Conservation (phyloP, 352 stramenopile genomes). For the Albugo laibachii region DNA sequence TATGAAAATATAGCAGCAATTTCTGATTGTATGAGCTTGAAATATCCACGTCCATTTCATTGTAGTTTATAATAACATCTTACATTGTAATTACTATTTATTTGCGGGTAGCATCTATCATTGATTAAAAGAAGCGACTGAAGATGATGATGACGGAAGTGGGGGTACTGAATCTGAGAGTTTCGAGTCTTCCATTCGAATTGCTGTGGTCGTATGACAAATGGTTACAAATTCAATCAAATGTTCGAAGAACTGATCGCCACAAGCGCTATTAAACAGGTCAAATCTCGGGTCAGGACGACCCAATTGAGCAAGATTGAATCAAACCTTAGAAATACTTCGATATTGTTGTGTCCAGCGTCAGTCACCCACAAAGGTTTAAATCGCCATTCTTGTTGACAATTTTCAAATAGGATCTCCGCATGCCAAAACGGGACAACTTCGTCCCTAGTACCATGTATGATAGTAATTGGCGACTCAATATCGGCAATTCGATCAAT, state of each 20-base stretch:
- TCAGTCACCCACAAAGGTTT: constrained; percentile 96
- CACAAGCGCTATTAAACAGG: constrained; percentile 12
- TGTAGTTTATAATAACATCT: too few species aligned
- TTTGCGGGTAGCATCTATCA: too few species aligned
- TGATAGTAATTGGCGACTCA: constrained; percentile 91
- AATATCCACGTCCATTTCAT: too few species aligned
- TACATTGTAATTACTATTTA: too few species aligned
- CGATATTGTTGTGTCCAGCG: constrained; percentile 97
- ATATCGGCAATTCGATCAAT: constrained; percentile 85
- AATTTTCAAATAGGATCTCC: constrained; percentile 84
- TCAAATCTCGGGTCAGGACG: constrained; percentile 1
- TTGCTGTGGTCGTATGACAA: constrained; percentile 16
- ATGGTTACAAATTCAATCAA: constrained; percentile 56
- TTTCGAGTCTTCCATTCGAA: background rate
- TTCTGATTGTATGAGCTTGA: too few species aligned
- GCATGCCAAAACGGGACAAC: constrained; percentile 98
- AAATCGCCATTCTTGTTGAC: constrained; percentile 83
- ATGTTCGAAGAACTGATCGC: constrained; percentile 66
- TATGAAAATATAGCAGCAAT: too few species aligned
- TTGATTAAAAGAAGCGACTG: too few species aligned
- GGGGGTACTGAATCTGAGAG: too few species aligned
- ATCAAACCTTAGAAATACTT: constrained; percentile 81
- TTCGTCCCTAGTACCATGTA: constrained; percentile 96
- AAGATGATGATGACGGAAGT: too few species aligned
- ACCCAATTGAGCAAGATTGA: background rate